These are phyloP conservation scores for Apostasia ramifera DNA, from an alignment of 106 monocot species.

Conservation along the genomic window DNA sequence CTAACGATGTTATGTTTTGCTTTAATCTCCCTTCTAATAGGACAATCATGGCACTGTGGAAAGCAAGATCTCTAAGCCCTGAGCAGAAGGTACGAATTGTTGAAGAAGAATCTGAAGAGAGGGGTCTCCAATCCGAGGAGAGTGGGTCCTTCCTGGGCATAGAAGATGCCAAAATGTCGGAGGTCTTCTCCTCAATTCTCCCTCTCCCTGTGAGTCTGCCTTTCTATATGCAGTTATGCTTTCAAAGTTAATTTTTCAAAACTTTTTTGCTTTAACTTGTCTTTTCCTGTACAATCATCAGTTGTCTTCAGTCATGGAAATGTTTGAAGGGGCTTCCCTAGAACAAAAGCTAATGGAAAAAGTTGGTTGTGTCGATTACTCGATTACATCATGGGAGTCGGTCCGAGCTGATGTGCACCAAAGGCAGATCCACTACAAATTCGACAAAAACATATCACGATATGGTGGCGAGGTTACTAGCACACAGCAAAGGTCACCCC, in stretches of 20 bases:
- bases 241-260: no score
- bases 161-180: slow-evolving; percentile 41
- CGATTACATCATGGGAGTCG: slow-evolving; percentile 26
- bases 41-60: slow-evolving; percentile 60
- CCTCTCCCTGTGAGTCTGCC: slow-evolving; percentile 33
- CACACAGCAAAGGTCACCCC: slow-evolving; percentile 24
- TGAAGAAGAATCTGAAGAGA: slow-evolving; percentile 43
- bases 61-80: slow-evolving; percentile 26
- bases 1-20: no score
- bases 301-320: slow-evolving; percentile 36
- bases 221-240: neutral
- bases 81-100: slow-evolving; percentile 34
- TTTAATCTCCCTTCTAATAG: slow-evolving; percentile 14
- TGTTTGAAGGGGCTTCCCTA: slow-evolving; percentile 44
- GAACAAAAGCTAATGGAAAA: slow-evolving; percentile 49
- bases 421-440: slow-evolving; percentile 19
- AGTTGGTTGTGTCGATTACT: slow-evolving; percentile 49
- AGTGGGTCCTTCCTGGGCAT: slow-evolving; percentile 29
- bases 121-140: slow-evolving; percentile 28
- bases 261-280: no score
- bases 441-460: slow-evolving; percentile 17
- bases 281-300: slow-evolving; percentile 8
- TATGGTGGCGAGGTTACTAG: slow-evolving; percentile 24
- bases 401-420: slow-evolving; percentile 12
- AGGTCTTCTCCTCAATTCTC: slow-evolving; percentile 37